These are phyloP conservation scores for Botrytis medusae DNA, from an alignment of 2,329 filamentous ascomycete species.

Conservation along the genomic window DNA sequence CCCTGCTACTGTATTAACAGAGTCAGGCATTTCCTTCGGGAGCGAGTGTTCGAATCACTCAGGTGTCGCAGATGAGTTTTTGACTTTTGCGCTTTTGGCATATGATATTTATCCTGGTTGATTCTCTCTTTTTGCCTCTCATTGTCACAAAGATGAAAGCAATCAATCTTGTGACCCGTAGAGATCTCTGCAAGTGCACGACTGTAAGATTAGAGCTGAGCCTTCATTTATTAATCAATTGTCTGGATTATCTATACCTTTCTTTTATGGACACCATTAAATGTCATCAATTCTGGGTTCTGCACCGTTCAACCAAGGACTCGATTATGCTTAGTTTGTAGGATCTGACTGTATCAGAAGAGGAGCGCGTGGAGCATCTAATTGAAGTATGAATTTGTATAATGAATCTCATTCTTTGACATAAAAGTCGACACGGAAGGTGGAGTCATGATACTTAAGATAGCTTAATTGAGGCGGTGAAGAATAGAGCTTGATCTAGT, in stretches of 20 bases:
- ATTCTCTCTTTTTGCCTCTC: neutral
- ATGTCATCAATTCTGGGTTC: neutral
- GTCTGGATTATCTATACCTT: neutral
- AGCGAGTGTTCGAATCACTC: constrained; percentile 23
- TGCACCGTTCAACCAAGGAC: neutral
- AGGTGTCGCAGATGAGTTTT: neutral
- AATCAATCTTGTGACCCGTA: neutral
- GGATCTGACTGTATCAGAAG: neutral
- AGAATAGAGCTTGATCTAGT: neutral
- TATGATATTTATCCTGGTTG: too few species aligned
- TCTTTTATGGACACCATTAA: neutral
- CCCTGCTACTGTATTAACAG: constrained; percentile 1
- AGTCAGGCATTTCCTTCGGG: constrained; percentile 21
- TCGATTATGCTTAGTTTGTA: neutral
- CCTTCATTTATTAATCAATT: neutral
- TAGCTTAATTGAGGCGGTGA: neutral
- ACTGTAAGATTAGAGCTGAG: neutral
- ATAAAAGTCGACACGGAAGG: neutral
- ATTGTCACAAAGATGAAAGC: neutral
- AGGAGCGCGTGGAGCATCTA: neutral
- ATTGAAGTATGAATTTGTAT: neutral
- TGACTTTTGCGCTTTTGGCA: neutral
- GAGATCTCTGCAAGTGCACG: neutral
- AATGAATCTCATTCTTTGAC: constrained; percentile 6
- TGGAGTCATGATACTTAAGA: neutral